Percentiles rank a stretch among this genome's conserved stretches.
Conservation (phyloP, 2,329 filamentous ascomycete species). For the Hymenoscyphus salicellus region DNA sequence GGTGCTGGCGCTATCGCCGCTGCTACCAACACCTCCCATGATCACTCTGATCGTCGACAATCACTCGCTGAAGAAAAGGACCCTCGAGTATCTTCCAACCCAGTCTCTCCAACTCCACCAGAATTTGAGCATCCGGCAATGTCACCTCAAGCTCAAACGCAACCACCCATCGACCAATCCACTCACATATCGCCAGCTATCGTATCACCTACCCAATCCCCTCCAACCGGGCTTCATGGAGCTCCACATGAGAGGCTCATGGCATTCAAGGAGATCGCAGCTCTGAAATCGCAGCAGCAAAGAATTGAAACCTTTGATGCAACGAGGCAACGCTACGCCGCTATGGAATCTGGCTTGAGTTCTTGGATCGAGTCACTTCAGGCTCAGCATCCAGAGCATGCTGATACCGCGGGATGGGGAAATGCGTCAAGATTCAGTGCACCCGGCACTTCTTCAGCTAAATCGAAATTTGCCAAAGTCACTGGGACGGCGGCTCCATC, state of each 20-base stretch:
- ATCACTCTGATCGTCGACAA: constrained; percentile 27
- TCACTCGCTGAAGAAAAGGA: constrained; percentile 48
- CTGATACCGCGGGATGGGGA: constrained; percentile 34
- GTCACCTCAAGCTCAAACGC: constrained; percentile 24
- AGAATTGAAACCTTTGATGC: constrained; percentile 72
- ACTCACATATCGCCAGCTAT: constrained; percentile 15
- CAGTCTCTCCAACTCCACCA: constrained; percentile 39
- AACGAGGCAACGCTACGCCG: constrained; percentile 67
- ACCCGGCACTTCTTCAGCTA: constrained; percentile 16
- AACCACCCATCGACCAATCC: constrained; percentile 15
- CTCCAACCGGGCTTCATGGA: neutral
- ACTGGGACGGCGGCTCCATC: constrained; percentile 18
- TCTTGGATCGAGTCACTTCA: constrained; percentile 52
- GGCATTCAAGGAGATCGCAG: constrained; percentile 72
- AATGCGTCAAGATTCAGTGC: constrained; percentile 19
- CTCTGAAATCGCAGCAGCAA: constrained; percentile 61
- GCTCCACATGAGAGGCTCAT: constrained; percentile 19
- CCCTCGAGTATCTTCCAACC: constrained; percentile 37
- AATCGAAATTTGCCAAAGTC: constrained; percentile 28
- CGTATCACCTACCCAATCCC: constrained; percentile 16
- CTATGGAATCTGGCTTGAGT: constrained; percentile 71
- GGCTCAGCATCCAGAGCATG: constrained; percentile 48
- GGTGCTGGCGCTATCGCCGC: constrained; percentile 13
- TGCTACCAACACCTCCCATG: constrained; percentile 3
- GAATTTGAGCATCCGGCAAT: constrained; percentile 41